Percentiles rank a stretch among this genome's conserved stretches.
Conservation (phyloP, 2,329 filamentous ascomycete species). For the Fusarium irregulare region DNA sequence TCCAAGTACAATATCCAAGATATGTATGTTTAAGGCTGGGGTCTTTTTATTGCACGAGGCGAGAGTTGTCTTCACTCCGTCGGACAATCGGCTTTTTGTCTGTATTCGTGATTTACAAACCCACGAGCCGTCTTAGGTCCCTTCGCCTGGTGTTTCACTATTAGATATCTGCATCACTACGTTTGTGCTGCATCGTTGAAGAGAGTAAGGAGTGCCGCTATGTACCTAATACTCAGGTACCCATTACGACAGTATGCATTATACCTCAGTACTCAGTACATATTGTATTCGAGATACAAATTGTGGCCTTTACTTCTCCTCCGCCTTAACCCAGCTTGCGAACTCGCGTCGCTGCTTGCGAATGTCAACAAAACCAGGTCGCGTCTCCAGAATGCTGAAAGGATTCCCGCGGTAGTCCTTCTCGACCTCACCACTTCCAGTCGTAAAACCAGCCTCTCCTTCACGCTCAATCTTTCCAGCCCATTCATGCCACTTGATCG, state of each 20-base stretch:
- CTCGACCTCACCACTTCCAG: constrained; percentile 72
- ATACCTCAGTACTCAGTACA: neutral
- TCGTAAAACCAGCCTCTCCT: constrained; percentile 69
- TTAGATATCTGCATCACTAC: neutral
- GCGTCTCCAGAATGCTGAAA: constrained; percentile 80
- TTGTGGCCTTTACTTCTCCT: constrained; percentile 30
- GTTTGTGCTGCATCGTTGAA: neutral
- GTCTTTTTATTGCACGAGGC: neutral
- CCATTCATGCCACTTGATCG: constrained; percentile 86
- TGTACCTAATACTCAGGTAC: neutral
- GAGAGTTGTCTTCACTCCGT: neutral
- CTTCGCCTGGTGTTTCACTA: neutral
- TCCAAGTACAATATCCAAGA: neutral
- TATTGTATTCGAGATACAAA: neutral
- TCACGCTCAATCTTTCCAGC: constrained; percentile 86
- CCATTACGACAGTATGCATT: neutral
- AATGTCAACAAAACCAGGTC: constrained; percentile 89
- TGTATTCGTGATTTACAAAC: neutral
- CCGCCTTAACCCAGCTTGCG: constrained; percentile 73
- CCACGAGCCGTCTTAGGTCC: neutral
- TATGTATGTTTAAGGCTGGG: neutral
- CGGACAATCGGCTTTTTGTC: neutral
- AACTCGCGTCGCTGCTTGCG: constrained; percentile 84
- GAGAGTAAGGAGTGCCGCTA: neutral
- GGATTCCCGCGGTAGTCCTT: constrained; percentile 81